Percentiles rank a stretch among this genome's conserved stretches.
These are phyloP conservation scores for Geoglossum glabrum DNA, from an alignment of 495 filamentous ascomycete species.

Conservation along the genomic window DNA sequence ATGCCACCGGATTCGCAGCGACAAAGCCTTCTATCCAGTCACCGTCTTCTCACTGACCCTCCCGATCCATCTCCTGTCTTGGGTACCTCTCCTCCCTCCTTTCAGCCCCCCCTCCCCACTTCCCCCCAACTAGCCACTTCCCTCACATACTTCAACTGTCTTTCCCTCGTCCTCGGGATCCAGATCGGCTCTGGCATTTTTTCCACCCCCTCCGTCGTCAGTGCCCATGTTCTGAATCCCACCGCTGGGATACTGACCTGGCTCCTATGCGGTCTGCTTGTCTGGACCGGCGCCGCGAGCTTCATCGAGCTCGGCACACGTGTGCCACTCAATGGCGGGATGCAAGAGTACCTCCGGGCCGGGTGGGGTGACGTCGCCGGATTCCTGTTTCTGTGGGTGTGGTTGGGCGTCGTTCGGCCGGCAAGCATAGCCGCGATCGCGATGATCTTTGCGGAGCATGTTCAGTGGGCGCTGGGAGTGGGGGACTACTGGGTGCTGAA, in stretches of 20 bases:
- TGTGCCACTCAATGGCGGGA: conserved; percentile 24
- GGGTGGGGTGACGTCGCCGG: conserved; percentile 34
- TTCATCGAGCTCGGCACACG: conserved; percentile 24
- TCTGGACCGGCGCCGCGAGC: conserved; percentile 24
- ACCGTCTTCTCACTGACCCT: too few species aligned
- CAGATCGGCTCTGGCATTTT: conserved; percentile 28
- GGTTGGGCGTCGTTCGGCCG: conserved; percentile 37
- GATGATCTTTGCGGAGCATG: conserved; percentile 37
- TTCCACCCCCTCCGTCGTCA: conserved; percentile 19
- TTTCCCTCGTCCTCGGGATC: conserved; percentile 19
- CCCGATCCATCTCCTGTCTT: too few species aligned
- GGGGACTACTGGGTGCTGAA: neutral
- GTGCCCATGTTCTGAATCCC: conserved; percentile 17
- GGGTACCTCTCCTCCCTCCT: too few species aligned
- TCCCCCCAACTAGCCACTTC: neutral
- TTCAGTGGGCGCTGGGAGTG: conserved; percentile 10
- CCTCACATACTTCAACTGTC: conserved; percentile 1
- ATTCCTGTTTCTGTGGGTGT: conserved; percentile 35
- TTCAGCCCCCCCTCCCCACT: too few species aligned
- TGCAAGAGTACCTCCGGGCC: conserved; percentile 29
- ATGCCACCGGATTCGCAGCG: too few species aligned
- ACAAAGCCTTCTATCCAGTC: too few species aligned
- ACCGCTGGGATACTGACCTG: conserved; percentile 16
- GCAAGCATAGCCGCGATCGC: conserved; percentile 34
- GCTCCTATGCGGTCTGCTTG: conserved; percentile 21